A percentile compares a stretch with the other conserved stretches of the same genome.
Conservation (phyloP, 176 grass and related monocot genomes). For the Aegilops bicornis region DNA sequence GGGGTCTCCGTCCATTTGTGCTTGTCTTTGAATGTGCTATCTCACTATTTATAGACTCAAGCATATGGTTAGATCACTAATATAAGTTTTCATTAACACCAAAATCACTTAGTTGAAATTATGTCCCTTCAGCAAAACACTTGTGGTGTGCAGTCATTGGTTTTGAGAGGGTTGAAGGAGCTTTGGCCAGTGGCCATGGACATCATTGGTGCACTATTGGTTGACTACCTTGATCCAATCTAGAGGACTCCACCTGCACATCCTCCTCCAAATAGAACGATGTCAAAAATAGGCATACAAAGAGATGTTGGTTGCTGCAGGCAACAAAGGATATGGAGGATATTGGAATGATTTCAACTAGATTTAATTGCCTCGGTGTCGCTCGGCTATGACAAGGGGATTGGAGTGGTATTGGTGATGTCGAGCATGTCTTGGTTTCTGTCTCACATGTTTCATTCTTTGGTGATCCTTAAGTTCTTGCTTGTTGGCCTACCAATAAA, state of each 20-base stretch:
- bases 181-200: too few species aligned
- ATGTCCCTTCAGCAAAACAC: not conserved
- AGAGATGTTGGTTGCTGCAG: too few species aligned
- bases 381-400: not conserved
- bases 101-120: not conserved
- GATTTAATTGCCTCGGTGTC: not conserved
- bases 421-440: not conserved
- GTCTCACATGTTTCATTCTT: not conserved
- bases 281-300: not conserved
- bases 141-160: too few species aligned
- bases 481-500: not conserved
- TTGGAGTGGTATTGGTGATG: not conserved
- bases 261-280: not conserved
- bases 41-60: not conserved
- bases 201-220: too few species aligned
- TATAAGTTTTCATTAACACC: not conserved
- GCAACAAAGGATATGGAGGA: not conserved
- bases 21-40: not conserved
- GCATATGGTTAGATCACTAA: not conserved
- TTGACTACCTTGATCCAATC: not conserved
- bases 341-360: not conserved
- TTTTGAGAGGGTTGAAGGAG: too few species aligned
- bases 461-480: not conserved
- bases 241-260: not conserved
- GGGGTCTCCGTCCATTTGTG: not conserved